A percentile compares a stretch with the other conserved stretches of the same genome.
Conservation (phyloP, 306 rosid genomes). For the Luffa aegyptiaca region DNA sequence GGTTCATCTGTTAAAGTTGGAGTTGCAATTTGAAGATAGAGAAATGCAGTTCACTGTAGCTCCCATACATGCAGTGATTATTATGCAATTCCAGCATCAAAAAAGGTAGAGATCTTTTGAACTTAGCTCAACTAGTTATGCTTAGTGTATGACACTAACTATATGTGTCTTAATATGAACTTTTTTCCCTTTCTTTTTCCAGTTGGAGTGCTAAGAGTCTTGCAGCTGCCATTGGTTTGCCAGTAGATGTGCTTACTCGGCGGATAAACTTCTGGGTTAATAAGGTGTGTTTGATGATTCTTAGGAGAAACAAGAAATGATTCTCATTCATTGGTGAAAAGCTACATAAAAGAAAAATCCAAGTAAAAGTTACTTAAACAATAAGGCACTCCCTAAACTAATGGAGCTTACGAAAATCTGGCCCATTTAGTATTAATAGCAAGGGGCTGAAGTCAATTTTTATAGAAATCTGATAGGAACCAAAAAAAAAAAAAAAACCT, state of each 20-base stretch:
- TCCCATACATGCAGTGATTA: constrained; percentile 78
- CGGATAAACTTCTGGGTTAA: constrained; percentile 84
- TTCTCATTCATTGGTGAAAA: not conserved
- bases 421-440: not conserved
- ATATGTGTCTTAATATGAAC: not conserved
- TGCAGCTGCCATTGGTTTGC: constrained; percentile 67
- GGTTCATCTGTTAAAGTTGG: constrained; percentile 42
- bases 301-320: not conserved
- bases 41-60: constrained; percentile 65
- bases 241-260: constrained; percentile 55
- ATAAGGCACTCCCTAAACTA: not conserved
- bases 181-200: constrained; percentile 19
- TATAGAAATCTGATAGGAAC: not conserved
- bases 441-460: not conserved
- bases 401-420: not conserved
- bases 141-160: not conserved
- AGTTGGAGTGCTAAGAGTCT: constrained; percentile 79
- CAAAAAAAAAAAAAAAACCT: not conserved
- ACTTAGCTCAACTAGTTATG: not conserved
- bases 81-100: constrained; percentile 77
- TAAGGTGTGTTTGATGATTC: constrained; percentile 40
- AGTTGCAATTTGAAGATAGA: constrained; percentile 86
- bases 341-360: not conserved
- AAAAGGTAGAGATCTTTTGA: constrained; percentile 34
- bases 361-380: not conserved